A percentile compares a stretch with the other conserved stretches of the same genome.
Evolutionary conservation across 1,284 basidiomycete genomes (phyloP).

Genomic region (Trametes hirsuta): DNA sequence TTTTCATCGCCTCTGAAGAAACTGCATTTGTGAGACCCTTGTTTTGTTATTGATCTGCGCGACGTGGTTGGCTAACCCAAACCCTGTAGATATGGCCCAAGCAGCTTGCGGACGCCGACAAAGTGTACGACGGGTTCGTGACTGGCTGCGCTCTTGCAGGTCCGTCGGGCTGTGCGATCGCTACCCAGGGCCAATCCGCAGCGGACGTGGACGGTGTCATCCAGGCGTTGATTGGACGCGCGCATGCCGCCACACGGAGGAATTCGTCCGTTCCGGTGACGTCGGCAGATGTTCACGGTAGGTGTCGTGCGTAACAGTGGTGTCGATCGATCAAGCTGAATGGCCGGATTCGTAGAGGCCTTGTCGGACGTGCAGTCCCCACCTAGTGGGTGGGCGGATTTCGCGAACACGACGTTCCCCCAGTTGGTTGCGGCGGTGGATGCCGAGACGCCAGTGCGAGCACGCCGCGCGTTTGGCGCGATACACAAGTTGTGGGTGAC

Average conservation of each 20-base stretch:
- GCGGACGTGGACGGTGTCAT: slow-evolving; percentile 6
- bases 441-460: background rate
- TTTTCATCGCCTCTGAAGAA: slow-evolving; percentile 6
- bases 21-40: background rate
- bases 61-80: background rate
- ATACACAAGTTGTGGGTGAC: too few species aligned
- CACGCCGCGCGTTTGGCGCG: background rate
- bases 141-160: slow-evolving; percentile 19
- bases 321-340: too few species aligned
- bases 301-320: background rate
- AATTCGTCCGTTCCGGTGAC: slow-evolving; percentile 5
- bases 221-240: slow-evolving; percentile 3
- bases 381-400: background rate
- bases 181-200: background rate
- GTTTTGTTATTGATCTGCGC: background rate
- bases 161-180: slow-evolving; percentile 2
- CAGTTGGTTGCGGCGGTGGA: background rate
- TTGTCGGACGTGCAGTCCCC: background rate
- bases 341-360: background rate
- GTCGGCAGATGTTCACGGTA: slow-evolving; percentile 7
- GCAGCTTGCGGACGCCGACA: slow-evolving; percentile 2
- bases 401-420: slow-evolving; percentile 5
- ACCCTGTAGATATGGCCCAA: slow-evolving; percentile 1
- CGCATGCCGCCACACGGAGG: background rate
- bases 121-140: slow-evolving; percentile 5